phyloP scores from a whole-genome alignment of 345 rosid genomes.

The Eucalyptus pauciflora region DNA sequence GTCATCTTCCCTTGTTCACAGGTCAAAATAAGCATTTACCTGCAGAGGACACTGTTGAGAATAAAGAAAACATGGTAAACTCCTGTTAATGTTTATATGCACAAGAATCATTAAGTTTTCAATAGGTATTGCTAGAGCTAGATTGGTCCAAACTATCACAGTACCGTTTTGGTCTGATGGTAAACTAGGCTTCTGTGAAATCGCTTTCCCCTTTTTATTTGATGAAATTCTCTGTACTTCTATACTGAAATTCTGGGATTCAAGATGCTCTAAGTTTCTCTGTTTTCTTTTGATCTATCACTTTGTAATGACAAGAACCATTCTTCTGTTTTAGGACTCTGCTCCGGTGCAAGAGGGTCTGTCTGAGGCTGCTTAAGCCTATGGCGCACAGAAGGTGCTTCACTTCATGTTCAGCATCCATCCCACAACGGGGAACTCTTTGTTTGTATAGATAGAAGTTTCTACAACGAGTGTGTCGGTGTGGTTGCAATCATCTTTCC shows the following conservation, averaged over 20 bases:
- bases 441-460: not conserved
- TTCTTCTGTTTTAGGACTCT: not conserved
- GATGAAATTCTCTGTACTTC: not conserved
- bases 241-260: not conserved
- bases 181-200: not conserved
- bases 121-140: not conserved
- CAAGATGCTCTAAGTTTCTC: not conserved
- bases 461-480: not conserved
- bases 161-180: not conserved
- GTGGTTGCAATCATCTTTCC: not conserved
- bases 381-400: too few species aligned
- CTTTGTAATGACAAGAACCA: not conserved
- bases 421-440: not conserved
- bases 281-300: not conserved
- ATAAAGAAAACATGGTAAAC: slow-evolving; percentile 79
- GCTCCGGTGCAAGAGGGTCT: not conserved
- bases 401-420: not conserved
- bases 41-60: slow-evolving; percentile 23
- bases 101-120: not conserved
- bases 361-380: not conserved
- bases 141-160: not conserved
- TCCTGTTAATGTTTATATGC: not conserved
- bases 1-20: slow-evolving; percentile 1
- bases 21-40: slow-evolving; percentile 30
- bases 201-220: not conserved